These are phyloP conservation scores for Solioccasus polychromus DNA, from an alignment of 768 basidiomycete genomes.

Conservation along the genomic window DNA sequence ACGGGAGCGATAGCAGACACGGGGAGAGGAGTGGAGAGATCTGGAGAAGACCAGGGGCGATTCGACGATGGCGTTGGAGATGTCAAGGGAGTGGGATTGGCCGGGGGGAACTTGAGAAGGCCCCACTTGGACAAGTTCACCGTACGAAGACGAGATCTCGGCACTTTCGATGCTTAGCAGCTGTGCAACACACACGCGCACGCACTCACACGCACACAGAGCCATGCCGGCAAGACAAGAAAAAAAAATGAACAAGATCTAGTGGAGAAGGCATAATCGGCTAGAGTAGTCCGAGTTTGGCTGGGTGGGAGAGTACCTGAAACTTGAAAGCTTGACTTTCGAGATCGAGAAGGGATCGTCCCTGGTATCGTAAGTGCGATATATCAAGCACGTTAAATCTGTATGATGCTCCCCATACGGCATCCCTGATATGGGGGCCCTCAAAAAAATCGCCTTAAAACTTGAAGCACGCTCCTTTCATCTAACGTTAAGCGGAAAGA, in stretches of 20 bases:
- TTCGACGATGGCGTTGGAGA: conserved; percentile 34
- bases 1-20: conserved; percentile 30
- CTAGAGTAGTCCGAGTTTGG: conserved; percentile 25
- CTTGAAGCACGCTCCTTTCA: conserved; percentile 32
- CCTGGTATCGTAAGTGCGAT: conserved; percentile 34
- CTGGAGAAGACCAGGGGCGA: conserved; percentile 25
- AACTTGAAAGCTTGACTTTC: conserved; percentile 33
- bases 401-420: conserved; percentile 35
- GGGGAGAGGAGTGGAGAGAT: conserved; percentile 23
- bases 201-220: conserved; percentile 18
- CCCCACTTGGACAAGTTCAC: conserved; percentile 23
- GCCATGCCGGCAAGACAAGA: conserved; percentile 20
- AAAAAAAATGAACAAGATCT: conserved; percentile 21
- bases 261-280: conserved; percentile 20
- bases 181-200: conserved; percentile 15
- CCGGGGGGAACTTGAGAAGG: conserved; percentile 27
- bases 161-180: conserved; percentile 14
- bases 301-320: conserved; percentile 34
- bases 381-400: conserved; percentile 35
- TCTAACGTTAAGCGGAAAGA: conserved; percentile 37
- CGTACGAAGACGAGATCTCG: conserved; percentile 26
- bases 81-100: conserved; percentile 31
- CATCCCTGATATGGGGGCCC: conserved; percentile 30
- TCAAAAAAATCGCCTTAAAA: conserved; percentile 25
- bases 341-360: conserved; percentile 38